Base-by-base conservation (phyloP, 2,329 filamentous ascomycete species). In the Ophiosphaerella herpotricha region DNA sequence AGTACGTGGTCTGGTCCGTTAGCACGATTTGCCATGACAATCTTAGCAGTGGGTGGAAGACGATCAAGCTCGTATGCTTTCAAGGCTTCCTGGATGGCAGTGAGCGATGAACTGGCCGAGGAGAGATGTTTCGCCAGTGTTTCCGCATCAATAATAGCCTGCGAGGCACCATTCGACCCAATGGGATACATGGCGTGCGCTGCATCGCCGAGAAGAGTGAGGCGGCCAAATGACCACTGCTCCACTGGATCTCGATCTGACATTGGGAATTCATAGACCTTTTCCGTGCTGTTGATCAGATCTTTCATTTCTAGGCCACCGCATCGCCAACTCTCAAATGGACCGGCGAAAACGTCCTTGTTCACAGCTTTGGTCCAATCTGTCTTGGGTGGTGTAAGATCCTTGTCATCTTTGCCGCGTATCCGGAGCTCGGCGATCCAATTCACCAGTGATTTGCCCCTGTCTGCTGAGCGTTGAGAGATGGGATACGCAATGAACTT, bases 401-500 rank as follows among this genome's bases (percentile, higher is more conserved):
- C 76, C 5, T 69, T 64, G 52, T 78, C 75, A 43, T 72, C 65
- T 54, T 76, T 75, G 31, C 66, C 67, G 32, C 76, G 64, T 2
- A 78, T 72, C 8, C 77, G 68, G 18, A 78, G 56, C 55, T 78
- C 76, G 3, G 75, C 76, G 39, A 78, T 78, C 76, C 77, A 79
- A 46, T 79, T 78, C 7, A 78, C 74, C 4, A 79, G 56, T 6
- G 71, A 74, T 38, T 72, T 74, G 32, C 72, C 72, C 4, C 64
- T 63, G 14, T 64, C 60, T 29, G 65, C 63, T 3, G 73, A 68
- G 13, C 73, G 67, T 16, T 70, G 64, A 9, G 71, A 72, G 35
- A 79, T 77, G 1, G 75, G 77, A 47, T 79, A 79, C 5, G 76
- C 75, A 54, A 79, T 78, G 64, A 78, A 78, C 38, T 78, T 78